Evolutionary conservation across 768 basidiomycete species (phyloP), one percentile per base, ranked within the genome.

Genomic region (Lactarius sanguifluus): DNA sequence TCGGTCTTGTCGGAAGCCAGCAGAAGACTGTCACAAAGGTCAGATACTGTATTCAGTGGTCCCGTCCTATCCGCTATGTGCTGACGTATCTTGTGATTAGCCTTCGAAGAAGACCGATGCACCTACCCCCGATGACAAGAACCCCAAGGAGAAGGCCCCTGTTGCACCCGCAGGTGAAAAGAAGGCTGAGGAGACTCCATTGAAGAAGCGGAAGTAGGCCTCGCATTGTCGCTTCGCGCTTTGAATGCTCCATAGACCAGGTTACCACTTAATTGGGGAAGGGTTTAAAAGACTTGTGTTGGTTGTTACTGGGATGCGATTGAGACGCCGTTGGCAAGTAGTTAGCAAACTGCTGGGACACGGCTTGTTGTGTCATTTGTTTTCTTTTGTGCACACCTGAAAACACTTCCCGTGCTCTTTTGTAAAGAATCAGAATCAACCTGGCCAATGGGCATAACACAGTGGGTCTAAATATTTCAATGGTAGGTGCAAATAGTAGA

Each of bases 91-190:
- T 57, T 60, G 45, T 23, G 65, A 18, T 65, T 65, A 89, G 84
- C 87, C 88, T 47, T 73, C 88, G 45, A 92, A 93, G 83, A 93
- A 93, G 82, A 84, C 87, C 45, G 91, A 91, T 69, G 82, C 84
- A 0, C 77, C 83, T 25, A 81, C 85, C 12, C 77, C 84, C 4
- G 86, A 88, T 69, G 86, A 86, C 79, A 85, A 89, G 82, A 81
- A 82, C 75, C 85, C 64, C 3, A 67, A 87, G 79, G 85, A 88
- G 45, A 78, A 81, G 52, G 82, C 86, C 3, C 87, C 91, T 62
- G 86, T 88, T 67, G 87, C 90, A 6, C 79, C 89, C 64, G 88
- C 90, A 34, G 87, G 88, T 71, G 88, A 83, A 43, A 85, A 86
- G 68, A 88, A 91, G 83, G 86, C 88, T 80, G 85, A 86, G 13